A percentile compares a stretch with the other conserved stretches of the same genome.
phyloP scores from a whole-genome alignment of 306 rosid species.

The Glycine soja region DNA sequence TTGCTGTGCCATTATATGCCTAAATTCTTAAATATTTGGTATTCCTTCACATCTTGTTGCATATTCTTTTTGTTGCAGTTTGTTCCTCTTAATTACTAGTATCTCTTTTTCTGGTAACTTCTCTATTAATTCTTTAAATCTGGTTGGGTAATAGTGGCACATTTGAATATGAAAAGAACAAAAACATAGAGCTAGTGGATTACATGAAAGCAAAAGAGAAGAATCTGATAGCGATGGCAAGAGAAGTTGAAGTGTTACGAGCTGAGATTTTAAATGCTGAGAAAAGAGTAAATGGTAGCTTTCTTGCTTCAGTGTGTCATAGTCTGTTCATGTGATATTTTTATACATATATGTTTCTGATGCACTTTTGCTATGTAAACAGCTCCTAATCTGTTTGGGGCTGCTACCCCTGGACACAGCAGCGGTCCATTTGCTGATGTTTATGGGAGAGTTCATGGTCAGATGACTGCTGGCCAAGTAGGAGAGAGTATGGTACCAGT shows the following conservation, averaged over 20 bases:
- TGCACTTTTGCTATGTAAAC: conserved; percentile 36
- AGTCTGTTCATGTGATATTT: conserved; percentile 24
- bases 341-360: conserved; percentile 43
- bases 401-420: conserved; percentile 35
- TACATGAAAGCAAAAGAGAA: conserved; percentile 78
- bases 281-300: conserved; percentile 72
- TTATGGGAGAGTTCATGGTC: conserved; percentile 61
- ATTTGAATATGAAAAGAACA: conserved; percentile 76
- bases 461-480: conserved; percentile 51
- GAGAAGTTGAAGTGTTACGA: conserved; percentile 79
- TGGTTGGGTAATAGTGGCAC: conserved; percentile 57
- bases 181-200: conserved; percentile 77
- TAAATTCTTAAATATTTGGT: conserved; percentile 28
- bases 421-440: conserved; percentile 52
- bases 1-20: not conserved
- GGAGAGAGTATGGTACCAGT: conserved; percentile 25
- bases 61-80: conserved; percentile 19
- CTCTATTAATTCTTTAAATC: conserved; percentile 39
- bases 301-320: conserved; percentile 33
- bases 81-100: not conserved
- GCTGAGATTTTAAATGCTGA: conserved; percentile 69
- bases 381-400: conserved; percentile 51
- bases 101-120: conserved; percentile 32
- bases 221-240: conserved; percentile 75
- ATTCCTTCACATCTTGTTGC: conserved; percentile 18